Conservation (phyloP, 148 eudicot genomes). For the Fagopyrum esculentum region DNA sequence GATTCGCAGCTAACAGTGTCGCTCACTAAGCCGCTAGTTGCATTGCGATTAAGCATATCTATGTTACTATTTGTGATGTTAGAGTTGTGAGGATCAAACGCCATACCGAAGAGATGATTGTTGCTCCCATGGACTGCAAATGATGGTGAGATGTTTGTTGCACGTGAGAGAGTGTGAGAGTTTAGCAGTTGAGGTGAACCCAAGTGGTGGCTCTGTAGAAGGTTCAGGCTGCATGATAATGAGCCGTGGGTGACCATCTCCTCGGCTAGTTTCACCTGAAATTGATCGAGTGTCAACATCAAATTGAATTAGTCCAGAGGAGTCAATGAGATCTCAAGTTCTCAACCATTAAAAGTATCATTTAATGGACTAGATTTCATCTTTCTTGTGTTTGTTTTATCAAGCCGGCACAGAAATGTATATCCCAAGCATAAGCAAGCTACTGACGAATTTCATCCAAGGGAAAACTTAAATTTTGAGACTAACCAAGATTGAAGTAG, state of each 20-base stretch:
- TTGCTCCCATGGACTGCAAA: constrained; percentile 41
- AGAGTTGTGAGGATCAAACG: background rate
- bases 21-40: background rate
- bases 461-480: background rate
- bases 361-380: too few species aligned
- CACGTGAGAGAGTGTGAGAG: constrained; percentile 26
- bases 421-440: background rate
- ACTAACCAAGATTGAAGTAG: background rate
- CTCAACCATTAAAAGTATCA: too few species aligned
- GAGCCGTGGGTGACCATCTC: constrained; percentile 82
- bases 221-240: constrained; percentile 48
- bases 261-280: constrained; percentile 84
- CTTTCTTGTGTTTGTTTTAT: too few species aligned
- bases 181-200: constrained; percentile 37
- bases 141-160: constrained; percentile 37
- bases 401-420: background rate
- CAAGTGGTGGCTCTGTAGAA: constrained; percentile 51
- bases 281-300: background rate
- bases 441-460: background rate
- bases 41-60: background rate
- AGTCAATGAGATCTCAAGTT: too few species aligned
- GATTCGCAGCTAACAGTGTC: constrained; percentile 10
- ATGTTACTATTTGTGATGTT: background rate
- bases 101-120: constrained; percentile 11
- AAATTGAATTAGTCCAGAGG: too few species aligned